Percentiles rank a stretch among this genome's conserved stretches.
Conservation (phyloP, 257 asterid species). For the Cruciata laevipes region DNA sequence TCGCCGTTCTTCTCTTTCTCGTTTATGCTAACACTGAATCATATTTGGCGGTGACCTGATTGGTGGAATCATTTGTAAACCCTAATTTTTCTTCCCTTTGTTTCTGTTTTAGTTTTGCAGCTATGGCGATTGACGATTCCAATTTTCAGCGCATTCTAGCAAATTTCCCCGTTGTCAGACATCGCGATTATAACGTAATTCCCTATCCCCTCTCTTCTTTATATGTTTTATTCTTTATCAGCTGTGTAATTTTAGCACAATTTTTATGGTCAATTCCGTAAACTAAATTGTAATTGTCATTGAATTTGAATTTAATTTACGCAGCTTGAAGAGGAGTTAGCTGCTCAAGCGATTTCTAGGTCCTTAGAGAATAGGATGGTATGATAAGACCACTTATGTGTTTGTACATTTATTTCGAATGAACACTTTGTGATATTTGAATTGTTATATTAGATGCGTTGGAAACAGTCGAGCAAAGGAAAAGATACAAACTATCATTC, state of each 20-base stretch:
- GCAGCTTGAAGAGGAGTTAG: conserved; percentile 11
- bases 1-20: background rate
- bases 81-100: background rate
- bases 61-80: background rate
- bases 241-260: background rate
- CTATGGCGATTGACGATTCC: conserved; percentile 38
- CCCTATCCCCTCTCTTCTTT: background rate
- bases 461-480: conserved; percentile 37
- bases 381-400: conserved; percentile 4
- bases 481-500: conserved; percentile 22
- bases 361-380: conserved; percentile 28
- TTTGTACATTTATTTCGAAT: conserved; percentile 11
- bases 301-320: background rate
- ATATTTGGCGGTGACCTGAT: background rate
- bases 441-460: conserved; percentile 26
- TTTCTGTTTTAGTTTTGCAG: background rate
- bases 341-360: conserved; percentile 5
- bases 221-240: background rate
- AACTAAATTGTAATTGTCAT: background rate
- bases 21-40: background rate
- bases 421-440: conserved; percentile 12
- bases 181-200: conserved; percentile 57
- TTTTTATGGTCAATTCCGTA: background rate
- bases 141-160: conserved; percentile 60
- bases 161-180: conserved; percentile 61